Base-by-base conservation (phyloP, 129 eudicot species). In the Glebionis coronaria region DNA sequence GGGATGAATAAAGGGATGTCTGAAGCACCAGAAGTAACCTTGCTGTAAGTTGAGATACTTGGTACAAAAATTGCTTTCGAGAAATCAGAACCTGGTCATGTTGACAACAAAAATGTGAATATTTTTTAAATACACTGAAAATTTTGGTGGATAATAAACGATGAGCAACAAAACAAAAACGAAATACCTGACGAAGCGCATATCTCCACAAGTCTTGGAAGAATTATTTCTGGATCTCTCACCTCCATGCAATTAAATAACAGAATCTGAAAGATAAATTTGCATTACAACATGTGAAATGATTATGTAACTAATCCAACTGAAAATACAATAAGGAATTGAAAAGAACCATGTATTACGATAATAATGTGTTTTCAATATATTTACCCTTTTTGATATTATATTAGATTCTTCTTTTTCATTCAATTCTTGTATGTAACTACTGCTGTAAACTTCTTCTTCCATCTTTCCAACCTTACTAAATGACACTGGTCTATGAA, bases 221-320 rank as follows among this genome's bases (percentile, higher is more conserved):
- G 95, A 44, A 91, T 85, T 64, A 77, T 27, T 45, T 87, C 82
- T 21, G 97, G 97, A 71, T 87, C 91, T 75, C 97, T 84, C 47
- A 78, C 76, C 56, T 87, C 95, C 97, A 87, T 91, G 82, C 97
- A 91, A 78, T 91, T 91, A 76, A 91, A 91, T 46, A 90, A 65
- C 52, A 90, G 84, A 80, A 90, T 82, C 97, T 90, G 81, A 55
- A 70, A 65, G 20, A 68, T 61, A n/a, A 59, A 27, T 11, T 58
- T 8, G 64, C 18, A 49, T 42, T 38, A 64, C 11, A 58, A 38
- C 20, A 68, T 21, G 23, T 63, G 44, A 70, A 19, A 46, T 47
- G 68, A 59, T 27, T 46, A 61, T n/a, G 29, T 14, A 62, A 44
- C 1, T 21, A 51, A 72, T n/a, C 38, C 9, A 59, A 31, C 68